Percentiles rank a stretch among this genome's conserved stretches.
Evolutionary conservation across 1,284 basidiomycete genomes (phyloP).

Genomic region (Papiliotrema terrestris): DNA sequence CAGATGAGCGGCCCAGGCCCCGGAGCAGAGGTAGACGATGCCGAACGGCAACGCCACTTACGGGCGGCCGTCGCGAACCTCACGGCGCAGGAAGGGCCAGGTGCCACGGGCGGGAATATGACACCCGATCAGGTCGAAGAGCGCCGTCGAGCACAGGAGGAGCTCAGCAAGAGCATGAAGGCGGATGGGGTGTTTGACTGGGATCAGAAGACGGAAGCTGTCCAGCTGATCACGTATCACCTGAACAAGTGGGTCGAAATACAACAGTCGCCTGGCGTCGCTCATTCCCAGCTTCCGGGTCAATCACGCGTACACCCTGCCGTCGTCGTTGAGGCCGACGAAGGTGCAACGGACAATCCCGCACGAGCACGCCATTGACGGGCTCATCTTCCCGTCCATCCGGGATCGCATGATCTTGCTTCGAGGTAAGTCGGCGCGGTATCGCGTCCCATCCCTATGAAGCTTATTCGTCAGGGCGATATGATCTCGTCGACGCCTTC

Average conservation of each 20-base stretch:
- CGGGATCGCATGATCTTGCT: slow-evolving; percentile 84
- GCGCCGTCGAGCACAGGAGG: slow-evolving; percentile 27
- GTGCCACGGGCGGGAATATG: slow-evolving; percentile 3
- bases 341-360: slow-evolving; percentile 79
- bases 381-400: slow-evolving; percentile 77
- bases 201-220: slow-evolving; percentile 36
- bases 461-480: slow-evolving; percentile 24
- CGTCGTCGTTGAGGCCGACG: slow-evolving; percentile 78
- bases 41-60: slow-evolving; percentile 7
- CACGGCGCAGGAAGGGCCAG: slow-evolving; percentile 5
- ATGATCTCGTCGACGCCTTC: slow-evolving; percentile 38
- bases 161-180: slow-evolving; percentile 27
- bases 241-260: slow-evolving; percentile 62
- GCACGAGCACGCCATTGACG: slow-evolving; percentile 86
- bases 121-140: slow-evolving; percentile 30
- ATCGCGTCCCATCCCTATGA: too few relatives aligned
- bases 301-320: slow-evolving; percentile 72
- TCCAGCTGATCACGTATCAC: slow-evolving; percentile 63
- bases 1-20: neutral
- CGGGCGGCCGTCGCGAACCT: slow-evolving; percentile 13
- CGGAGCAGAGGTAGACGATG: neutral
- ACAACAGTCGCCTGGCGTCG: slow-evolving; percentile 6
- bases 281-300: slow-evolving; percentile 40
- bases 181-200: slow-evolving; percentile 20
- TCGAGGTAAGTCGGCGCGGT: slow-evolving; percentile 57